A percentile compares a stretch with the other conserved stretches of the same genome.
Conservation (phyloP, 2,329 filamentous ascomycete genomes). For the Leptographium galeiforme region DNA sequence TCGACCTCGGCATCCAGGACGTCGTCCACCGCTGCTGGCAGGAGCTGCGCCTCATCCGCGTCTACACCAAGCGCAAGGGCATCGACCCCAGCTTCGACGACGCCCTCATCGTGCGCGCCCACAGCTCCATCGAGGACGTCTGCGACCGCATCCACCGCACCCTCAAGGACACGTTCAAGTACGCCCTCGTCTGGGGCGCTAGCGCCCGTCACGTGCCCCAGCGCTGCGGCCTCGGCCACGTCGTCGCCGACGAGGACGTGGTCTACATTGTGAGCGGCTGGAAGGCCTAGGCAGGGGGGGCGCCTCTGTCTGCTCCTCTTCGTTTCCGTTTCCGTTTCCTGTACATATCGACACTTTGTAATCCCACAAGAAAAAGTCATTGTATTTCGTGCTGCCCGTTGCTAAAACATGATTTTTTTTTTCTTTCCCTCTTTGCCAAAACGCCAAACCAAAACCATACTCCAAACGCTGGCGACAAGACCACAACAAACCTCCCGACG, state of each 20-base stretch:
- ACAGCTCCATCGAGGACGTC: slow-evolving; percentile 88
- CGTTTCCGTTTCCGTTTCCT: too few relatives aligned
- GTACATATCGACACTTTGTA: too few relatives aligned
- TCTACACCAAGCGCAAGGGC: slow-evolving; percentile 96
- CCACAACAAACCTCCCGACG: too few relatives aligned
- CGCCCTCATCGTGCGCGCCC: slow-evolving; percentile 80
- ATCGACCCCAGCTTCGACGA: slow-evolving; percentile 79
- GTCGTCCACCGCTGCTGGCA: slow-evolving; percentile 93
- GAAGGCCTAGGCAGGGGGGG: slow-evolving; percentile 38
- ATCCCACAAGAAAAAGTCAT: too few relatives aligned
- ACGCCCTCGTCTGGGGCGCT: slow-evolving; percentile 93
- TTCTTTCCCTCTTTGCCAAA: neutral
- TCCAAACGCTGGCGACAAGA: neutral
- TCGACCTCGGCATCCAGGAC: slow-evolving; percentile 84
- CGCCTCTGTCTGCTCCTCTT: too few relatives aligned
- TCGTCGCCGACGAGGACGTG: slow-evolving; percentile 58
- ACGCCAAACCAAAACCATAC: too few relatives aligned
- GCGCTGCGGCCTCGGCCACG: slow-evolving; percentile 73
- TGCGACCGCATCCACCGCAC: slow-evolving; percentile 90
- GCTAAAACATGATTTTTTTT: neutral
- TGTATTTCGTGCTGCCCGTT: too few relatives aligned
- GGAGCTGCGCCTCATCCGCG: slow-evolving; percentile 74
- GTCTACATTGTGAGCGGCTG: slow-evolving; percentile 54
- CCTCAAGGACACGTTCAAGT: slow-evolving; percentile 97
- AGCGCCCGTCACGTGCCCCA: slow-evolving; percentile 92